phyloP scores from a whole-genome alignment of 1,284 basidiomycete genomes.

The Sanguinoderma infundibulare region DNA sequence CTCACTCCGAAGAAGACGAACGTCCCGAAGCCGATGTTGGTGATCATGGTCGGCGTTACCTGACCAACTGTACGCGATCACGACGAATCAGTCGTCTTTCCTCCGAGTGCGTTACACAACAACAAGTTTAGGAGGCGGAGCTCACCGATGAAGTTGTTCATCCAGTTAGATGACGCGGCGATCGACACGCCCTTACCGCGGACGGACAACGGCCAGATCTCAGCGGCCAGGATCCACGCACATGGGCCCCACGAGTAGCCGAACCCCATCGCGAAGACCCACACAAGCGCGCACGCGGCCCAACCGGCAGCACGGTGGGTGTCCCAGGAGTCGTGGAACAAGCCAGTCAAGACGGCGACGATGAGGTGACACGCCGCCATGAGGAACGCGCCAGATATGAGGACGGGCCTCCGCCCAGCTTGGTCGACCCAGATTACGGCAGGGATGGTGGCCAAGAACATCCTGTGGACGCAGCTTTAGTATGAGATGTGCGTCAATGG shows the following conservation, averaged over 20 bases:
- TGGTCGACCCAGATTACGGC: constrained; percentile 77
- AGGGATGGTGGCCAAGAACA: constrained; percentile 77
- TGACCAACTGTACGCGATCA: constrained; percentile 36
- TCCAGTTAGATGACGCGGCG: constrained; percentile 75
- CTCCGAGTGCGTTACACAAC: too few species aligned
- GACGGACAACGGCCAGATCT: constrained; percentile 68
- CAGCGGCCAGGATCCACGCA: constrained; percentile 69
- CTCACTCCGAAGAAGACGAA: constrained; percentile 73
- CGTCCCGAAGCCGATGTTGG: constrained; percentile 62
- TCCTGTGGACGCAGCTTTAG: constrained; percentile 43
- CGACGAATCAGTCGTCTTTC: not conserved
- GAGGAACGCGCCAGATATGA: constrained; percentile 71
- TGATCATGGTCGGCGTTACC: constrained; percentile 69
- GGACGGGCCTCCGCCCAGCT: constrained; percentile 69
- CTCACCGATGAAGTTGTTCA: constrained; percentile 77
- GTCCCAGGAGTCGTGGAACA: constrained; percentile 57
- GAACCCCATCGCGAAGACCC: constrained; percentile 71
- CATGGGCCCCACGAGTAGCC: constrained; percentile 76
- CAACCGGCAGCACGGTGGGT: constrained; percentile 55
- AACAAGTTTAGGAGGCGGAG: not conserved
- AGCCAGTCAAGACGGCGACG: constrained; percentile 61
- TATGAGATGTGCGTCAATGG: not conserved
- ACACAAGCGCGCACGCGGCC: constrained; percentile 67
- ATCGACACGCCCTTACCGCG: constrained; percentile 74
- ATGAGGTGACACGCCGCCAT: constrained; percentile 72